These are phyloP conservation scores for Calophaca sinica DNA, from an alignment of 306 rosid species.

Conservation along the genomic window DNA sequence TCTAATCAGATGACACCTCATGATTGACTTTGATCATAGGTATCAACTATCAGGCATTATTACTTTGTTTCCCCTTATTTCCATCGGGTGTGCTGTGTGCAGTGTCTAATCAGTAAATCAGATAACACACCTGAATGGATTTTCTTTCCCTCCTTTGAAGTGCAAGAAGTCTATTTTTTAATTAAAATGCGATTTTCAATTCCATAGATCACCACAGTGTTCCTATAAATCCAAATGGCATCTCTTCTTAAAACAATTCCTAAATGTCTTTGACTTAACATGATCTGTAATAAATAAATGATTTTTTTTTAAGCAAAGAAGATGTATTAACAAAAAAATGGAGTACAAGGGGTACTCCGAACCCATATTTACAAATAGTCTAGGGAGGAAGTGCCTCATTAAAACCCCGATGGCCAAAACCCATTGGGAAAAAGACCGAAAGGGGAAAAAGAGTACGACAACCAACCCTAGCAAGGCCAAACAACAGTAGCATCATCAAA, in stretches of 20 bases:
- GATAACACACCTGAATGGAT: constrained; percentile 35
- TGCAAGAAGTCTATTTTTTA: background rate
- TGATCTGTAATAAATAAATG: background rate
- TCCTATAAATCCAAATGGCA: constrained; percentile 25
- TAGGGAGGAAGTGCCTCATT: too few species aligned
- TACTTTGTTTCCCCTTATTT: too few species aligned
- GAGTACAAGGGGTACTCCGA: too few species aligned
- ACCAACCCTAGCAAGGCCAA: too few species aligned
- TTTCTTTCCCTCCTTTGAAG: background rate
- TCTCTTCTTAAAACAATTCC: background rate
- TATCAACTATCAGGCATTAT: constrained; percentile 26
- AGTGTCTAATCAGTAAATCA: constrained; percentile 46
- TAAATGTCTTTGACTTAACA: background rate
- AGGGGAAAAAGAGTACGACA: too few species aligned
- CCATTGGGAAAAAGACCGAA: too few species aligned
- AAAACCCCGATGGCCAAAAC: too few species aligned
- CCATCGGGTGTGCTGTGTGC: too few species aligned
- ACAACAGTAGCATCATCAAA: too few species aligned
- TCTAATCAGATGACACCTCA: constrained; percentile 41
- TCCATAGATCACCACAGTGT: background rate
- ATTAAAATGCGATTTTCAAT: constrained; percentile 2
- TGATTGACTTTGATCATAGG: constrained; percentile 32
- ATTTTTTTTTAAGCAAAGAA: too few species aligned
- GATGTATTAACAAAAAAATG: too few species aligned
- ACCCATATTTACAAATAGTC: too few species aligned